Base-by-base conservation (phyloP, 2,329 filamentous ascomycete genomes). In the Nigrospora sphaerica region DNA sequence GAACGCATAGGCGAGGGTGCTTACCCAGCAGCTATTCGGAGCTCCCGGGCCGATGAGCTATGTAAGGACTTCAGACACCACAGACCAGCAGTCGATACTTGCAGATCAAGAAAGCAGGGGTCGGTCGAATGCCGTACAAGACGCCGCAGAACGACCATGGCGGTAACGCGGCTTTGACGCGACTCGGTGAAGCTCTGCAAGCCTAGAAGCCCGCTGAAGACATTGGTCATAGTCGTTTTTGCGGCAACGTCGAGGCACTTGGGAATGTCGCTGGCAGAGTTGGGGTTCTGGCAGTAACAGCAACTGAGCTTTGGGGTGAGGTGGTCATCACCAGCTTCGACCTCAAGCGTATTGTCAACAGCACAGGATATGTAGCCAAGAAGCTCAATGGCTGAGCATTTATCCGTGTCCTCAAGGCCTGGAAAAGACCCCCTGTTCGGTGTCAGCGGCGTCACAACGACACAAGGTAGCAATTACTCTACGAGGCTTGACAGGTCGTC, bases 11-110 rank as follows among this genome's bases (percentile, higher is more conserved):
- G 7, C 3, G 13, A 12, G 14, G 18, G 12, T 39, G 12, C 68
- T 58, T 71, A 85, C 72, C 85, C 86, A 48, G 91, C 86, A 34
- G 85, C 85, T 55, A 96, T 79, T 32, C 92, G 83, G 28, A 97
- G 70, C 62, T 97, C 93, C 59, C 92, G 80, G 17, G 23, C 23
- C 7, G 89, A 65, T 1, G 91, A 95, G 63, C 91, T 95, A 52
- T 85, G 83, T 35, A 97, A 70, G 1, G 86, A 88, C 54, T 85
- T 80, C 5, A 96, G 69, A 58, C 89, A 91, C 79, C 88, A 92
- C 57, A 91, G 83, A 0, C 88, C 90, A 36, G 88, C 68, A 1
- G 69, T 62, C 10, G 88, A 90, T 1, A 68, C 71, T 48, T 83
- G 78, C 3, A 96, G 68, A 52, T 87, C 80, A 31, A 92, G 67